Evolutionary conservation across 1,284 basidiomycete species (phyloP), one percentile per base, ranked within the genome.

Genomic region (Mycena citricolor): DNA sequence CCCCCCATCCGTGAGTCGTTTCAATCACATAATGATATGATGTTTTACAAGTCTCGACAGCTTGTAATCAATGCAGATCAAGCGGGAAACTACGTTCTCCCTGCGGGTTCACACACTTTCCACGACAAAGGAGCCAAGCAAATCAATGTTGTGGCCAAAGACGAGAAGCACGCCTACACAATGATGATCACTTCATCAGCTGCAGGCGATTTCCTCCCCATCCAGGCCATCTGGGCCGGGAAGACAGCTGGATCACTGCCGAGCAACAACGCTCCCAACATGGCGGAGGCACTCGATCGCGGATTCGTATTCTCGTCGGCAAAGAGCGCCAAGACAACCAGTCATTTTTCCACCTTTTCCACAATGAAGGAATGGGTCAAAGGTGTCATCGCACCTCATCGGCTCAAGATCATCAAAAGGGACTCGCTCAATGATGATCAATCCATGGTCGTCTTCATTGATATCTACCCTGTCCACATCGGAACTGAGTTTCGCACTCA

Each of bases 121-220:
- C 32, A 54, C n/a, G 46, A 59, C 4, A 47, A 26, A 4, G 59
- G 57, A 2, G 42, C 56, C 0, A 31, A 39, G 16, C 63, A 67
- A 39, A 60, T 67, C 20, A 54, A 59, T 19, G 42, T 61, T 42
- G 42, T 57, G 2, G 57, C 51, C 0, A 60, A 58, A n/a, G 58
- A 66, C 17, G 56, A 66, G 41, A 67, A 67, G 21, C 52, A 44
- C 2, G 57, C 62, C 0, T 67, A 55, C 40, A 65, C 59, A 6
- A 31, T 65, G 11, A 41, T 60, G 35, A 3, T 43, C 2, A 22
- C 46, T 2, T 24, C 30, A 1, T 39, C 46, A 1, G 23, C 23
- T 6, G 23, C 11, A 0, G 46, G 41, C 2, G 45, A 38, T 29
- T 24, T 40, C 11, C 46, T 48, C 2, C 40, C 40, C 3, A 12